Evolutionary conservation across 2,329 filamentous ascomycete genomes (phyloP).

Genomic region (Teratosphaeria viscida): DNA sequence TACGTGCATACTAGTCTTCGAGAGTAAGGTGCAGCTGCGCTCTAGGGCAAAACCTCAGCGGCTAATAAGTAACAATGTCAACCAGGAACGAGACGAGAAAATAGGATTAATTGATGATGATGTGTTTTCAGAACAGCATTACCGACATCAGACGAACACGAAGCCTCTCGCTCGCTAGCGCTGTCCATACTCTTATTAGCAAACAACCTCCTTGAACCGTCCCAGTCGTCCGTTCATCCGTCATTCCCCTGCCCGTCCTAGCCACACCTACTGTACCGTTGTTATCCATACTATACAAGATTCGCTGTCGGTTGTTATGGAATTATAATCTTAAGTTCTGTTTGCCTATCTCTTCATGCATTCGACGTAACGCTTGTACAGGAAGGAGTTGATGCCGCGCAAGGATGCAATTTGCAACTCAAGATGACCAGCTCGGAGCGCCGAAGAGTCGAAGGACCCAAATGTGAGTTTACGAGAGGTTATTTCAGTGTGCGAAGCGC

Average conservation of each 20-base stretch:
- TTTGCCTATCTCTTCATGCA: not conserved
- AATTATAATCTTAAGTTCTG: not conserved
- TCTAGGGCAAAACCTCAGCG: too few species aligned
- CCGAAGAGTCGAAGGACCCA: not conserved
- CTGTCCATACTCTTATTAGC: not conserved
- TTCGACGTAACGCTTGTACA: not conserved
- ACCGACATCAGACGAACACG: not conserved
- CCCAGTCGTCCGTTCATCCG: too few species aligned
- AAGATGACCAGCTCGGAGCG: not conserved
- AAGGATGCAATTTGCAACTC: not conserved
- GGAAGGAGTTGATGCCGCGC: not conserved
- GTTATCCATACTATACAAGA: not conserved
- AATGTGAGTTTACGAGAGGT: not conserved
- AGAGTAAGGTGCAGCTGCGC: too few species aligned
- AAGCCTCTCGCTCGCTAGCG: not conserved
- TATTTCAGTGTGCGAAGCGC: not conserved
- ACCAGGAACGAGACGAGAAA: not conserved
- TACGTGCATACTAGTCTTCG: too few species aligned
- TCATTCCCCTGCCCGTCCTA: too few species aligned
- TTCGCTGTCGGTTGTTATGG: not conserved
- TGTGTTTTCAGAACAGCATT: not conserved
- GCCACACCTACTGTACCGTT: too few species aligned
- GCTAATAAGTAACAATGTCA: not conserved
- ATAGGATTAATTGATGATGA: not conserved
- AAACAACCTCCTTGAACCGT: not conserved